phyloP scores from a whole-genome alignment of 805 yeast species.

The Kuraishia hungarica region DNA sequence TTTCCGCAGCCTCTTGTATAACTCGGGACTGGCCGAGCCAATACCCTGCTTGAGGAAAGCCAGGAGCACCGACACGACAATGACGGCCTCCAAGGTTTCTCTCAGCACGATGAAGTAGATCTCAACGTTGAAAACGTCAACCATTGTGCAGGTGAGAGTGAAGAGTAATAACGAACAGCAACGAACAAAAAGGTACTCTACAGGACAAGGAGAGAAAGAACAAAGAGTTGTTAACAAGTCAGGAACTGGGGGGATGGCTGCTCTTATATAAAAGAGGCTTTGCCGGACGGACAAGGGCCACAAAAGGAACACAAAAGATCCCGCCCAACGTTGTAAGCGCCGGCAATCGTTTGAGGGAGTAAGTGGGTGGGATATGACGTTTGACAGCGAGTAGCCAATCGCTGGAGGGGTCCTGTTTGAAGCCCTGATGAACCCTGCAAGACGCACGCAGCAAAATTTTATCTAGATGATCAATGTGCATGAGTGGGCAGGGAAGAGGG shows the following conservation, averaged over 20 bases:
- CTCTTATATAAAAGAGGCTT: background rate
- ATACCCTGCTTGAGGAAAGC: constrained; percentile 90
- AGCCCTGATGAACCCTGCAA: background rate
- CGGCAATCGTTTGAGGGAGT: too few species aligned
- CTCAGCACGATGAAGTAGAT: constrained; percentile 89
- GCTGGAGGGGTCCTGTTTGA: background rate
- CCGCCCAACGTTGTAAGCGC: too few species aligned
- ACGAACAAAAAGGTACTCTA: background rate
- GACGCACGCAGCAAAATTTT: background rate
- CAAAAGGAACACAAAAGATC: background rate
- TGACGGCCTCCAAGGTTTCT: constrained; percentile 88
- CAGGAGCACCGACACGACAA: constrained; percentile 82
- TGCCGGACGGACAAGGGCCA: background rate
- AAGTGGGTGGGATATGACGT: background rate
- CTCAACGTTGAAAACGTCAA: constrained; percentile 52
- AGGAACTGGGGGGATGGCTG: background rate
- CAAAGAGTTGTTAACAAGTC: background rate
- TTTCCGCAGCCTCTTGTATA: constrained; percentile 53
- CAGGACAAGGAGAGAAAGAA: background rate
- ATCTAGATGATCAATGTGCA: background rate
- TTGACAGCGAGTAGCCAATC: background rate
- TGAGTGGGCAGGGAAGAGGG: background rate
- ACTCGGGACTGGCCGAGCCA: constrained; percentile 41
- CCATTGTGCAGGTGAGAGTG: constrained; percentile 4
- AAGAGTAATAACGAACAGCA: background rate